Evolutionary conservation across 805 yeast species (phyloP), one percentile per base, ranked within the genome.

Genomic region (Diddensiella transvaalensis): DNA sequence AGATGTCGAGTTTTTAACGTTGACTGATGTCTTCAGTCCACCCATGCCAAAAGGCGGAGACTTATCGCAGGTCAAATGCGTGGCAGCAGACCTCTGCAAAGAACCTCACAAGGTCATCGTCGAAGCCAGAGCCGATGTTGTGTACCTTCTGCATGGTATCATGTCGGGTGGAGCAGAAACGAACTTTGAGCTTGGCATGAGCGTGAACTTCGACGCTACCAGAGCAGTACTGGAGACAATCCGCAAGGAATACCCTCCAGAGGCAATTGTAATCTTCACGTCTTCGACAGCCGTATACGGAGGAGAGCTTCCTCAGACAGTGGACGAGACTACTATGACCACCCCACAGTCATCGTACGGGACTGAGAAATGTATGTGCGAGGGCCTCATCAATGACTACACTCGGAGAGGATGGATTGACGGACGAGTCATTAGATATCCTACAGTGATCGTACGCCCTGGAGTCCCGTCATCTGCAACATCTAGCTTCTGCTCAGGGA

Each of bases 101-200:
- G 49, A 53, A 11, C 47, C 53, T 4, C 26, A 19, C 21, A 26
- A 37, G 3, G 42, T 13, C 32, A 10, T 55, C 3, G 42, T 51
- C 26, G 40, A 47, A 17, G n/a, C 36, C 10, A 51, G 46, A 24
- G 17, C 54, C 10, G 55, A 53, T 32, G 50, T 46, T 3, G 54
- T 48, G 19, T 57, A 40, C 26, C 44, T 58, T 18, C 55, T 58
- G 37, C 61, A 58, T 44, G 61, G 61, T 17, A 54, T 58, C 47
- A 58, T 58, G 61, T 58, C 61, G 3, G 52, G 59, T n/a, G 61
- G 61, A n/a, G 43, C 61, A 4, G 61, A 58, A 44, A 52, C 48
- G 36, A 49, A 58, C 42, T 58, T 57, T 33, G 59, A 55, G 42
- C 55, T 58, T 17, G 61, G 61, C 17, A 49, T 57, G 51, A 37